Evolutionary conservation across 1,139 yeast genomes (phyloP), one percentile per base, ranked within the genome.

Genomic region (Yamadazyma siamensis): DNA sequence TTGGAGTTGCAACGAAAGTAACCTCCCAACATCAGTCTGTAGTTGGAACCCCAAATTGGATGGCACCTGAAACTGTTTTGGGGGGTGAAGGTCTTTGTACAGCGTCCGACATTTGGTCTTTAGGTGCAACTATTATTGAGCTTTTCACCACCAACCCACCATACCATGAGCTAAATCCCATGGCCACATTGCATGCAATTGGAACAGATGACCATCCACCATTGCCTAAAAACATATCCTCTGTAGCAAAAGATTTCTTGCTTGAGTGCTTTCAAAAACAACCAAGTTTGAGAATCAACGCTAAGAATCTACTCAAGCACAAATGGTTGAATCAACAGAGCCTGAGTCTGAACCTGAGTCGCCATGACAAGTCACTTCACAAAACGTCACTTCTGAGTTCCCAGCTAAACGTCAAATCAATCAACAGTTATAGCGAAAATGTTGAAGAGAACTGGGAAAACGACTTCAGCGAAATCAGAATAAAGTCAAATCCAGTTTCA

Each of bases 111-210:
- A 75, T 83, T 15, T 84, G 94, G 97, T 85, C 96, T n/a, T 59
- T 91, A 21, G 99, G 97, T 2, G 95, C 96, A 12, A 91, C 97
- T 0, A 75, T 89, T 4, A 77, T 89, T 7, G 99, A 91, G 52
- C 61, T 91, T 29, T 64, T 87, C 33, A 83, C 96, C 0, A 95
- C 87, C 0, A 71, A 78, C 32, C 97, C 98, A 0, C 96, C 97
- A 0, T 87, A 86, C 46, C 82, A 83, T 41, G 81, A 86, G 29
- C 61, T 83, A 34, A 80, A 81, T 36, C 86, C 88, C 15, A 83
- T 88, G 79, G 86, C 94, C 1, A 89, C 96, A 0, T 68, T 91
- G 41, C 95, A 86, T 61, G 95, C 96, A 0, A 87, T 89, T 33
- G 96, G 94, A 2, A 80, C 87, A 12, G 95, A 88, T 37, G 81